phyloP scores from a whole-genome alignment of 2,329 filamentous ascomycete genomes.

The Aspergillus hiratsukae region DNA sequence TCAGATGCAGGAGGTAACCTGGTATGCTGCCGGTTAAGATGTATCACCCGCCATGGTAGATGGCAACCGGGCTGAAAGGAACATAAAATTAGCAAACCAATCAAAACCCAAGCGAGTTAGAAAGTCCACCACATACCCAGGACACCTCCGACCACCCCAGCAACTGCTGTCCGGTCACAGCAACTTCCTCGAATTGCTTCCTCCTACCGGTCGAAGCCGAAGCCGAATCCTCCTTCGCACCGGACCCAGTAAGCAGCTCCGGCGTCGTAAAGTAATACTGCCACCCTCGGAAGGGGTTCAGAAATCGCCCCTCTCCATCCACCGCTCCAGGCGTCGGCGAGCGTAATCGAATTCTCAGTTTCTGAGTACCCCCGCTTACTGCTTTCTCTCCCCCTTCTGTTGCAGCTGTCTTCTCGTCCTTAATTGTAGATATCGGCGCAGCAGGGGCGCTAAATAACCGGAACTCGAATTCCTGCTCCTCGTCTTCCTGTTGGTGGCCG shows the following conservation, averaged over 20 bases:
- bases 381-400: background rate
- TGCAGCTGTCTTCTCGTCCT: background rate
- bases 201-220: slow-evolving; percentile 15
- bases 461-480: slow-evolving; percentile 43
- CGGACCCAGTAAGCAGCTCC: slow-evolving; percentile 18
- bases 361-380: slow-evolving; percentile 24
- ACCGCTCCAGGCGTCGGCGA: slow-evolving; percentile 34
- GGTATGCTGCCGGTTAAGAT: slow-evolving; percentile 31
- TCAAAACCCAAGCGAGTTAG: background rate
- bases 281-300: slow-evolving; percentile 40
- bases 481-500: slow-evolving; percentile 16
- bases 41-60: slow-evolving; percentile 39
- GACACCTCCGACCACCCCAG: slow-evolving; percentile 24
- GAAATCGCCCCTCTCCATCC: slow-evolving; percentile 32
- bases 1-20: slow-evolving; percentile 22
- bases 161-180: slow-evolving; percentile 33
- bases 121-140: slow-evolving; percentile 29
- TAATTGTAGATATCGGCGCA: slow-evolving; percentile 6
- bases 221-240: slow-evolving; percentile 10
- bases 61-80: slow-evolving; percentile 34
- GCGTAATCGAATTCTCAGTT: slow-evolving; percentile 36
- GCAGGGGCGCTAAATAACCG: slow-evolving; percentile 35
- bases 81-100: slow-evolving; percentile 2
- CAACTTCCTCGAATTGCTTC: slow-evolving; percentile 33
- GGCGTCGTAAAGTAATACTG: slow-evolving; percentile 39